phyloP scores from a whole-genome alignment of 768 basidiomycete species.

The Tricholoma sp. region DNA sequence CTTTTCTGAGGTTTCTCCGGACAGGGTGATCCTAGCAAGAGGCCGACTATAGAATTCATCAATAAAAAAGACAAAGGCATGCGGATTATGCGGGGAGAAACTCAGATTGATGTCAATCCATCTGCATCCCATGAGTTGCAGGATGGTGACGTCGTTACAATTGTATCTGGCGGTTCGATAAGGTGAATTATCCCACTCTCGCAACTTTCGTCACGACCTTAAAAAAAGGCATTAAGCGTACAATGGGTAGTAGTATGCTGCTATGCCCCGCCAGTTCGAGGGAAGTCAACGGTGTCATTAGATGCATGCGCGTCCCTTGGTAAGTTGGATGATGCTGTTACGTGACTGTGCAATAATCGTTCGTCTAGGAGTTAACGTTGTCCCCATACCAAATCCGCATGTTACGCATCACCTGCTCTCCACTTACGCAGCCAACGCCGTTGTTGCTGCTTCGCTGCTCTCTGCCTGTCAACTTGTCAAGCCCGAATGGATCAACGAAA shows the following conservation, averaged over 20 bases:
- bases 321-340: conserved; percentile 19
- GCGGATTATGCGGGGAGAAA: conserved; percentile 34
- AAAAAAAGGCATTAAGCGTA: conserved; percentile 29
- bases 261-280: conserved; percentile 35
- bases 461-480: conserved; percentile 55
- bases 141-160: conserved; percentile 48
- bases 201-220: not conserved
- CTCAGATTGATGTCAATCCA: conserved; percentile 29
- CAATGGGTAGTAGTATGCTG: conserved; percentile 49
- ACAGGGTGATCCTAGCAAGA: conserved; percentile 45
- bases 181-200: conserved; percentile 34
- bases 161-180: conserved; percentile 38
- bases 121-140: conserved; percentile 36
- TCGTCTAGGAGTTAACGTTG: conserved; percentile 49
- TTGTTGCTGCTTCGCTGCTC: conserved; percentile 55
- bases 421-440: conserved; percentile 42
- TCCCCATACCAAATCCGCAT: conserved; percentile 36
- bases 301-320: conserved; percentile 51
- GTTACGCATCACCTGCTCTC: conserved; percentile 64
- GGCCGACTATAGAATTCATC: conserved; percentile 44
- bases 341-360: not conserved
- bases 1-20: not conserved
- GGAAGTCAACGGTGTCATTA: conserved; percentile 30
- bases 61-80: conserved; percentile 46
- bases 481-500: conserved; percentile 60